A percentile compares a stretch with the other conserved stretches of the same genome.
These are phyloP conservation scores for Pseudopyrenochaeta lycopersici DNA, from an alignment of 2,329 filamentous ascomycete genomes.

Conservation along the genomic window DNA sequence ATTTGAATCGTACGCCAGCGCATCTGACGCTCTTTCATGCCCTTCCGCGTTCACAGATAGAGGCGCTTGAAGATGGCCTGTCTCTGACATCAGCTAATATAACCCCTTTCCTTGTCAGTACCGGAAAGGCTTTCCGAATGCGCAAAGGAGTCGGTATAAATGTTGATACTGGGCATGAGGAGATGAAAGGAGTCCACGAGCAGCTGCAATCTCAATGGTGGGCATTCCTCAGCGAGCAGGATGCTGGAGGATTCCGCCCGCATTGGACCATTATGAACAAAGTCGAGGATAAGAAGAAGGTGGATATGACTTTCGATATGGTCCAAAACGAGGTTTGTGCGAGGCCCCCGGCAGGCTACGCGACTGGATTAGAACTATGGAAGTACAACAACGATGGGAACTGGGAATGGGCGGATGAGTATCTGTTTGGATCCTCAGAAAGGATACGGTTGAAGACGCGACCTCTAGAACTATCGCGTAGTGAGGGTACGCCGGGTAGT, in stretches of 20 bases:
- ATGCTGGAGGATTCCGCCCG: conserved; percentile 49
- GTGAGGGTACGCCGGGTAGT: conserved; percentile 1
- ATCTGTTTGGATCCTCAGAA: conserved; percentile 39
- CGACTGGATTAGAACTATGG: conserved; percentile 53
- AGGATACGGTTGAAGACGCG: conserved; percentile 2
- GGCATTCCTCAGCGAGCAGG: conserved; percentile 53
- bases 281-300: conserved; percentile 52
- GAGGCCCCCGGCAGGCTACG: conserved; percentile 44
- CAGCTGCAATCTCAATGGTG: conserved; percentile 49
- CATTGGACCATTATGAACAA: conserved; percentile 61
- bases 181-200: conserved; percentile 47
- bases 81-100: conserved; percentile 37
- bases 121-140: conserved; percentile 52
- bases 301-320: conserved; percentile 48
- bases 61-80: conserved; percentile 45
- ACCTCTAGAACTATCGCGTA: neutral
- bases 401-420: conserved; percentile 52
- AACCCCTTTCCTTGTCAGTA: conserved; percentile 48
- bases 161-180: conserved; percentile 42
- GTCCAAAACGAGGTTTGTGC: conserved; percentile 41
- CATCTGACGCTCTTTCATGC: conserved; percentile 59
- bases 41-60: conserved; percentile 52
- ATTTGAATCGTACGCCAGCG: conserved; percentile 54
- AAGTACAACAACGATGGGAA: conserved; percentile 52
- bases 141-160: conserved; percentile 53